These are phyloP conservation scores for Nitzschia putrida DNA, from an alignment of 108 stramenopile species.

Conservation along the genomic window DNA sequence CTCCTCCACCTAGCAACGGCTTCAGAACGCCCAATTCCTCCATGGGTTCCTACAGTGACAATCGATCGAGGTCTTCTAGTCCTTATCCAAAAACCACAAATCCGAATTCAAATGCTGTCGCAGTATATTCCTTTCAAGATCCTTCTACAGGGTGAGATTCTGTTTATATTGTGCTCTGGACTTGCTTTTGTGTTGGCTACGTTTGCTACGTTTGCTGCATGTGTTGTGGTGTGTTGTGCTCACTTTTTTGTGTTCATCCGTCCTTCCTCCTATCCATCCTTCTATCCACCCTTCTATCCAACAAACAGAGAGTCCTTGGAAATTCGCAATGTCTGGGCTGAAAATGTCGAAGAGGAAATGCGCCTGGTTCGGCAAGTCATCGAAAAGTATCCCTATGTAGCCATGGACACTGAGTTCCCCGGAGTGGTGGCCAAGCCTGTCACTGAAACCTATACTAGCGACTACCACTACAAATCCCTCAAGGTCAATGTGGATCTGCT, in stretches of 20 bases:
- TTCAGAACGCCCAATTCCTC: background rate
- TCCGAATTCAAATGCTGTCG: constrained; percentile 47
- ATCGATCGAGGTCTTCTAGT: constrained; percentile 12
- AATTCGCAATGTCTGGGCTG: constrained; percentile 93
- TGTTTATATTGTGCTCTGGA: background rate
- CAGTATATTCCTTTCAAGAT: constrained; percentile 54
- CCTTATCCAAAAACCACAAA: constrained; percentile 3
- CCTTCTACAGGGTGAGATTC: constrained; percentile 44
- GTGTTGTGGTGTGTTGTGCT: background rate
- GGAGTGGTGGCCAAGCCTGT: constrained; percentile 99
- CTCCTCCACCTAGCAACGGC: background rate
- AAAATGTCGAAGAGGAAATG: constrained; percentile 94
- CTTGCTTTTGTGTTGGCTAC: background rate
- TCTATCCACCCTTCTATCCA: no score
- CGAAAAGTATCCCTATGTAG: constrained; percentile 94
- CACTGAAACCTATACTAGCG: constrained; percentile 85
- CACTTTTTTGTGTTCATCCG: background rate
- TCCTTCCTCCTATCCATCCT: no score
- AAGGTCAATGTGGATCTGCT: constrained; percentile 98
- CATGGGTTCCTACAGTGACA: background rate
- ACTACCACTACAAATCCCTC: constrained; percentile 97
- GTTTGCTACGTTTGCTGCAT: background rate
- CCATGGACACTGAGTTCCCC: constrained; percentile 99
- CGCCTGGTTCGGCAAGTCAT: constrained; percentile 89
- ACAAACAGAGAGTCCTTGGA: constrained; percentile 69